These are phyloP conservation scores for Aspergillus tanneri DNA, from an alignment of 2,329 filamentous ascomycete species.

Conservation along the genomic window DNA sequence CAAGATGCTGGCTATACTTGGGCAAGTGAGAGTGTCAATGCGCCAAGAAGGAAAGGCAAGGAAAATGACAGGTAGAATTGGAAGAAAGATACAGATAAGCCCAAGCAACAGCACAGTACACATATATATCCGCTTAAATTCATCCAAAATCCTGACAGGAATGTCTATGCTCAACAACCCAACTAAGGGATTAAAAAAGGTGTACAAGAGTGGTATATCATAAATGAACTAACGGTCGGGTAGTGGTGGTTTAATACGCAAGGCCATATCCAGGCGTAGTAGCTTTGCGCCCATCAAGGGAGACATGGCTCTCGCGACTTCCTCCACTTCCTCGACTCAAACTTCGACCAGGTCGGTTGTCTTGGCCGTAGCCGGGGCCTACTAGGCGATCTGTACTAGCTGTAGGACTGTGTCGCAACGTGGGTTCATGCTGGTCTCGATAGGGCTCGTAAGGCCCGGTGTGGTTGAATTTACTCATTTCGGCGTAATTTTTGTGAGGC, in stretches of 20 bases:
- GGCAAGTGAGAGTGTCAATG: slow-evolving; percentile 3
- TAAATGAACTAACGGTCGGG: slow-evolving; percentile 1
- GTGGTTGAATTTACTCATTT: slow-evolving; percentile 44
- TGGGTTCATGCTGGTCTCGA: slow-evolving; percentile 30
- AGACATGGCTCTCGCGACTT: slow-evolving; percentile 27
- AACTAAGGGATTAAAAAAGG: slow-evolving; percentile 7
- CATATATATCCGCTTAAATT: slow-evolving; percentile 12
- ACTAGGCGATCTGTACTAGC: slow-evolving; percentile 39
- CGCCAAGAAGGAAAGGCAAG: slow-evolving; percentile 1
- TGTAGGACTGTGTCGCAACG: slow-evolving; percentile 25
- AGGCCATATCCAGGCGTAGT: slow-evolving; percentile 36
- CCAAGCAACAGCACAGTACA: neutral
- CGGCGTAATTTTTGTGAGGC: slow-evolving; percentile 35
- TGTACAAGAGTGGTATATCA: slow-evolving; percentile 7
- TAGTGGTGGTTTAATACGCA: slow-evolving; percentile 28
- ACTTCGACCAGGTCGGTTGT: slow-evolving; percentile 26
- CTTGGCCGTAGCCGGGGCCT: slow-evolving; percentile 27
- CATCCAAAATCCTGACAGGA: slow-evolving; percentile 11
- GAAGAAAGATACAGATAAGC: slow-evolving; percentile 5
- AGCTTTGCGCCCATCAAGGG: slow-evolving; percentile 33
- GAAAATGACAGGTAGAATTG: neutral
- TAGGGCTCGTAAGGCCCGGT: slow-evolving; percentile 43
- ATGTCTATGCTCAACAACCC: slow-evolving; percentile 4
- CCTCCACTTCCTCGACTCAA: slow-evolving; percentile 27
- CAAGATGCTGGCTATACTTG: too few relatives aligned